These are phyloP conservation scores for Vigna trinervia DNA, from an alignment of 306 rosid species.

Conservation along the genomic window DNA sequence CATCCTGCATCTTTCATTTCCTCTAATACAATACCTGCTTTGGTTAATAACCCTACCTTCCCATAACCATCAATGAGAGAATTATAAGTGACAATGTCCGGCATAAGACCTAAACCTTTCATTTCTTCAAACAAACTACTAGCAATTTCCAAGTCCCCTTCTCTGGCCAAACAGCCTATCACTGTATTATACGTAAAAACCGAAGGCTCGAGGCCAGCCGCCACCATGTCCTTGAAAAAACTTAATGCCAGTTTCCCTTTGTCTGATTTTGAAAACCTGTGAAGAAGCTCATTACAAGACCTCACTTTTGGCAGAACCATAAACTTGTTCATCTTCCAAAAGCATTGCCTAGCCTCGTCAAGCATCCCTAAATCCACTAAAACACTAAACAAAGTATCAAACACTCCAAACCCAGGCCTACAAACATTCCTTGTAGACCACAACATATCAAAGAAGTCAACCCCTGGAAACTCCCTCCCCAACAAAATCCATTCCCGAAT, in stretches of 20 bases:
- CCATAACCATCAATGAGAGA: constrained; percentile 94
- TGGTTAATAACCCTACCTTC: constrained; percentile 65
- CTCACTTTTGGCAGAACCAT: constrained; percentile 77
- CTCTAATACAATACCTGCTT: constrained; percentile 58
- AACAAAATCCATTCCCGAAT: constrained; percentile 68
- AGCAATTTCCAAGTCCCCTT: constrained; percentile 76
- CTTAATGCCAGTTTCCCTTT: constrained; percentile 56
- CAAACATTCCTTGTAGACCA: constrained; percentile 79
- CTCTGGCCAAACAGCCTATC: constrained; percentile 71
- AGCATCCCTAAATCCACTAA: constrained; percentile 80
- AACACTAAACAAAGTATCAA: constrained; percentile 88
- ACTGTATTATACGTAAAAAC: constrained; percentile 81
- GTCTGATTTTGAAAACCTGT: constrained; percentile 68
- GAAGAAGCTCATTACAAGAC: constrained; percentile 87
- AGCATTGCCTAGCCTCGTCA: constrained; percentile 76
- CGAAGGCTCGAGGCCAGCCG: constrained; percentile 73
- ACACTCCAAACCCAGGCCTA: constrained; percentile 68
- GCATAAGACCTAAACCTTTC: constrained; percentile 64
- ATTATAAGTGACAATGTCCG: constrained; percentile 86
- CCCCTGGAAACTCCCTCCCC: constrained; percentile 60
- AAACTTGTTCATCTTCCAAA: constrained; percentile 71
- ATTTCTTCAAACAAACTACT: constrained; percentile 70
- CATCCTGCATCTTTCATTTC: constrained; percentile 77
- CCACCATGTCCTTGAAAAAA: constrained; percentile 72
- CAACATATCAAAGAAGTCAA: constrained; percentile 70